These are phyloP conservation scores for Dichomitus squalens DNA, from an alignment of 1,284 basidiomycete species.

Conservation along the genomic window DNA sequence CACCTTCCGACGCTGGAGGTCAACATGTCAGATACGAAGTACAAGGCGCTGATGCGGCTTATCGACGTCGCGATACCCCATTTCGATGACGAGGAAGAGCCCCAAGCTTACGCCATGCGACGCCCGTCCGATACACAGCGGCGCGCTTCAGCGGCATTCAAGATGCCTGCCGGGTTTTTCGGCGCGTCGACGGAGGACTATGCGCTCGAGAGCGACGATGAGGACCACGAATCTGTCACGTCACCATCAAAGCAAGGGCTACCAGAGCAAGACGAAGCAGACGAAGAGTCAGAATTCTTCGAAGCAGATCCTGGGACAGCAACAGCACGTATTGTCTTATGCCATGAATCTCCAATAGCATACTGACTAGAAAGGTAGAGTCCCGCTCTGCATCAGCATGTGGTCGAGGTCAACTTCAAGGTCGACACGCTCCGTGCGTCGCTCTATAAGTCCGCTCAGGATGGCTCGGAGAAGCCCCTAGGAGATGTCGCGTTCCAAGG, in stretches of 20 bases:
- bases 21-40: conserved; percentile 96
- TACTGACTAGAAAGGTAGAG: conserved; percentile 35
- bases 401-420: conserved; percentile 88
- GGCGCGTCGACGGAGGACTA: conserved; percentile 59
- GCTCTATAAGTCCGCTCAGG: conserved; percentile 69
- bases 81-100: conserved; percentile 52
- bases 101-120: conserved; percentile 25
- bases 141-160: conserved; percentile 41
- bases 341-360: neutral
- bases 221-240: conserved; percentile 41
- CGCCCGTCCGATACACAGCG: conserved; percentile 13
- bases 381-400: conserved; percentile 76
- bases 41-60: conserved; percentile 92
- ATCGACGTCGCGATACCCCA: conserved; percentile 92
- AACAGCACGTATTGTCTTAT: conserved; percentile 47
- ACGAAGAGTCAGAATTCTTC: conserved; percentile 75
- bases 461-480: conserved; percentile 69
- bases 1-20: conserved; percentile 88
- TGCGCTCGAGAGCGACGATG: conserved; percentile 65
- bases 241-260: conserved; percentile 26
- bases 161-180: conserved; percentile 59
- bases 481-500: conserved; percentile 83
- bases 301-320: conserved; percentile 70
- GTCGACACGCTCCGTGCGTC: conserved; percentile 89
- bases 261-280: conserved; percentile 34